A percentile compares a stretch with the other conserved stretches of the same genome.
Evolutionary conservation across 805 yeast genomes (phyloP).

Genomic region (Starmerella sp.): DNA sequence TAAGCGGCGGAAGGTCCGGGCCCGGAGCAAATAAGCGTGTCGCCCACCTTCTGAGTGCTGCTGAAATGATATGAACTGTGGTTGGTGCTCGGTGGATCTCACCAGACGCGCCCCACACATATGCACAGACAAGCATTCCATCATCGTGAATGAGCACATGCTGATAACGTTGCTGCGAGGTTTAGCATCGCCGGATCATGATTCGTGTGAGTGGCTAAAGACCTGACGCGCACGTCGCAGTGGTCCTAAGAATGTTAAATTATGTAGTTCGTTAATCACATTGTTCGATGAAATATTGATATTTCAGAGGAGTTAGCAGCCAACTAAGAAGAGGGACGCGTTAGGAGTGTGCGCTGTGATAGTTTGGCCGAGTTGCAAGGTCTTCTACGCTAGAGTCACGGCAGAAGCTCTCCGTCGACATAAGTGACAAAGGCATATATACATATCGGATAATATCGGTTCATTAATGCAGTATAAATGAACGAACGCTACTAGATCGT

Average conservation of each 20-base stretch:
- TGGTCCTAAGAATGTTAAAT: background rate
- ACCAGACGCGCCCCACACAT: background rate
- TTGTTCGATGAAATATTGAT: background rate
- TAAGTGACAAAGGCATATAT: too few species aligned
- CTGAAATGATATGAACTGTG: background rate
- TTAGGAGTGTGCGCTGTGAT: too few species aligned
- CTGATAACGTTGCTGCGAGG: background rate
- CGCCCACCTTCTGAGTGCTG: conserved; percentile 11
- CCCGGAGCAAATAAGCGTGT: conserved; percentile 57
- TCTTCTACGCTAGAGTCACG: too few species aligned
- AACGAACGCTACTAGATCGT: too few species aligned
- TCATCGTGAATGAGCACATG: background rate
- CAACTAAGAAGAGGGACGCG: too few species aligned
- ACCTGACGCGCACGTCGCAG: background rate
- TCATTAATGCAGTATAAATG: too few species aligned
- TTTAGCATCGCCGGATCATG: background rate
- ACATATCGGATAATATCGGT: too few species aligned
- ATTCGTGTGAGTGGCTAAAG: background rate
- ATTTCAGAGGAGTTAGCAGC: background rate
- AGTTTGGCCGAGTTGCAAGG: too few species aligned
- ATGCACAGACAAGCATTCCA: background rate
- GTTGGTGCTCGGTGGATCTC: background rate
- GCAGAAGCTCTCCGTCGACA: too few species aligned
- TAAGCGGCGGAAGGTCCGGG: conserved; percentile 99
- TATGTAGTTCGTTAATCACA: conserved; percentile 3